A percentile compares a stretch with the other conserved stretches of the same genome.
phyloP scores from a whole-genome alignment of 108 stramenopile genomes.

The Nannochloropsis gaditana region DNA sequence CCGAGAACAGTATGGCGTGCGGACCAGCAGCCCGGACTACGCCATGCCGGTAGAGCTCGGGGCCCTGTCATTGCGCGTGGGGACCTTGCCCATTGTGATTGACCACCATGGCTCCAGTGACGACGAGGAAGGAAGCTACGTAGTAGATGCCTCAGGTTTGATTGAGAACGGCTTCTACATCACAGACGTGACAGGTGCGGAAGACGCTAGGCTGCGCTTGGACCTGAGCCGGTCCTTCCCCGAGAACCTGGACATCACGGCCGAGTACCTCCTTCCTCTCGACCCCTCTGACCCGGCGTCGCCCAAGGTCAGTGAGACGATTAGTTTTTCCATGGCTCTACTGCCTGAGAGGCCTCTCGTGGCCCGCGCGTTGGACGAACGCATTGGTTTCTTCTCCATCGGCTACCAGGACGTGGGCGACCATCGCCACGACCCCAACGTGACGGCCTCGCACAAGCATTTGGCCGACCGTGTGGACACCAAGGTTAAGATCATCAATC shows the following conservation, averaged over 20 bases:
- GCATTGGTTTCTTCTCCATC: conserved; percentile 35
- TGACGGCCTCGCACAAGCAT: neutral
- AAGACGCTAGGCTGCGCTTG: conserved; percentile 24
- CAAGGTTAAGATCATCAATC: conserved; percentile 10
- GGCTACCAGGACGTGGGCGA: conserved; percentile 30
- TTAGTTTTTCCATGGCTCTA: conserved; percentile 29
- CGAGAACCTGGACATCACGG: conserved; percentile 33
- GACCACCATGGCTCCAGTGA: conserved; percentile 34
- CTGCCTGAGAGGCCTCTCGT: conserved; percentile 27
- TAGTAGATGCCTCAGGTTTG: conserved; percentile 20
- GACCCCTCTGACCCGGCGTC: neutral
- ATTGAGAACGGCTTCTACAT: conserved; percentile 41
- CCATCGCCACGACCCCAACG: neutral
- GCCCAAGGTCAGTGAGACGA: neutral
- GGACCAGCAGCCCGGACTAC: neutral
- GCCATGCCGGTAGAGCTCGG: conserved; percentile 20
- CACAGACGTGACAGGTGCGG: conserved; percentile 27
- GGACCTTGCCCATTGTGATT: conserved; percentile 23
- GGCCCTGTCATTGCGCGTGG: conserved; percentile 25
- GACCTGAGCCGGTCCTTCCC: conserved; percentile 29
- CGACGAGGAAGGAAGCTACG: conserved; percentile 18
- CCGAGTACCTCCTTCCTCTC: conserved; percentile 35
- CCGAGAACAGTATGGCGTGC: conserved; percentile 31
- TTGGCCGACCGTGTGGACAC: conserved; percentile 27
- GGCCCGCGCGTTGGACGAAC: conserved; percentile 29